Percentiles rank a stretch among this genome's conserved stretches.
Evolutionary conservation across 2,329 filamentous ascomycete species (phyloP).

Genomic region (Dothistroma septosporum): DNA sequence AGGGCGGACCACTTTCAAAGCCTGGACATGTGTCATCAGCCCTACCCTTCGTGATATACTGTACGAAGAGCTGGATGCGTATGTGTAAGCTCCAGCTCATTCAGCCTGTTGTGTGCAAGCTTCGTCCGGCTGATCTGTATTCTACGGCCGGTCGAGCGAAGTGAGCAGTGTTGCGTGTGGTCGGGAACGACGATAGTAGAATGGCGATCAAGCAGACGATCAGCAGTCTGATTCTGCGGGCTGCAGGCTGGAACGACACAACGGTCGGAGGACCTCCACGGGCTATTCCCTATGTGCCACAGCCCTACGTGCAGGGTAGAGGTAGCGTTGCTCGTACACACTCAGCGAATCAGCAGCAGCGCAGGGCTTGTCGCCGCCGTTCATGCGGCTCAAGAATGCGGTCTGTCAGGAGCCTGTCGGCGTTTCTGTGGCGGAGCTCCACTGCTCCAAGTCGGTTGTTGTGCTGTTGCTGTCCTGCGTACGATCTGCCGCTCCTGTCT

Average conservation of each 20-base stretch:
- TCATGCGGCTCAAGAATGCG: slow-evolving; percentile 4
- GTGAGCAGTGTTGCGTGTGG: neutral
- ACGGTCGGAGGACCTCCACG: neutral
- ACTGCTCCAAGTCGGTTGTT: neutral
- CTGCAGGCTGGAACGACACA: neutral
- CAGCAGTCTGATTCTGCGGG: neutral
- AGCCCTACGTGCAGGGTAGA: neutral
- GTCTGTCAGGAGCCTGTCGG: slow-evolving; percentile 1
- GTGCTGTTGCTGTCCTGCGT: neutral
- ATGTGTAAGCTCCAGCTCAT: neutral
- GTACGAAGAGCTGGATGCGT: neutral
- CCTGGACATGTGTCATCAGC: neutral
- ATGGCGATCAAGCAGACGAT: neutral
- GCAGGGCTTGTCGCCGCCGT: slow-evolving; percentile 3
- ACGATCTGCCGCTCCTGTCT: neutral
- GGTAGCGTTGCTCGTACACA: neutral
- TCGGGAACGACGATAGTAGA: neutral
- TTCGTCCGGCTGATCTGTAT: neutral
- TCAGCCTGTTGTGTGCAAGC: neutral
- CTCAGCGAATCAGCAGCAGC: neutral
- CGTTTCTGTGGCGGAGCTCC: neutral
- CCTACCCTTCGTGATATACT: too few relatives aligned
- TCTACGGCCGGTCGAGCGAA: neutral
- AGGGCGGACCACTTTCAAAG: neutral
- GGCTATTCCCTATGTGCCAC: neutral